Evolutionary conservation across 176 grass and related monocot species (phyloP).

Genomic region (Raddia guianensis): DNA sequence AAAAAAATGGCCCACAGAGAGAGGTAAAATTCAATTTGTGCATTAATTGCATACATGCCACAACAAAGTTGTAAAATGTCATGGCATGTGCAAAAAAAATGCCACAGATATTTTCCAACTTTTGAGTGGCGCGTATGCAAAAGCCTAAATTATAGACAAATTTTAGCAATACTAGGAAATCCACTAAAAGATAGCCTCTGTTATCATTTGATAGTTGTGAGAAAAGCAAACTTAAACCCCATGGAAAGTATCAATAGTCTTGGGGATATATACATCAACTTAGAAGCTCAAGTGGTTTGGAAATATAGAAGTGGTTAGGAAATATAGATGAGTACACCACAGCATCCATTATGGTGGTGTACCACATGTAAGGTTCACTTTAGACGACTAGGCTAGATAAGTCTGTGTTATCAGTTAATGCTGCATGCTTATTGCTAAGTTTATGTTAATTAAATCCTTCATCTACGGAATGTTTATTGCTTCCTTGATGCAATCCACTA

Average conservation of each 20-base stretch:
- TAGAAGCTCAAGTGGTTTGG: not conserved
- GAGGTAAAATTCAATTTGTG: not conserved
- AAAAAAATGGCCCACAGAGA: not conserved
- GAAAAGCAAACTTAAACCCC: not conserved
- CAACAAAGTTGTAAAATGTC: no score
- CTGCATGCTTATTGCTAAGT: not conserved
- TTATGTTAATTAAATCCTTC: not conserved
- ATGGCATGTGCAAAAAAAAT: no score
- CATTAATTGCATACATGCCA: no score
- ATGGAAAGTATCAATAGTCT: not conserved
- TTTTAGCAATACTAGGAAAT: slow-evolving; percentile 7
- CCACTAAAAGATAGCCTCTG: not conserved
- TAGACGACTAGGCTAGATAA: not conserved
- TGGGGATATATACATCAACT: not conserved
- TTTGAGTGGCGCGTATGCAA: no score
- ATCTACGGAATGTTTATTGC: not conserved
- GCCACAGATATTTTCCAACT: no score
- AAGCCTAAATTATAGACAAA: not conserved
- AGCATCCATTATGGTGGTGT: not conserved
- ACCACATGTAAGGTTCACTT: not conserved
- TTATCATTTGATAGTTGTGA: not conserved
- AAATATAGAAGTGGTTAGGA: not conserved
- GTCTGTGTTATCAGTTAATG: not conserved
- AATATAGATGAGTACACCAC: not conserved
- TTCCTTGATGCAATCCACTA: not conserved